Evolutionary conservation across 768 basidiomycete species (phyloP).

Genomic region (Nidularia pulvinata): DNA sequence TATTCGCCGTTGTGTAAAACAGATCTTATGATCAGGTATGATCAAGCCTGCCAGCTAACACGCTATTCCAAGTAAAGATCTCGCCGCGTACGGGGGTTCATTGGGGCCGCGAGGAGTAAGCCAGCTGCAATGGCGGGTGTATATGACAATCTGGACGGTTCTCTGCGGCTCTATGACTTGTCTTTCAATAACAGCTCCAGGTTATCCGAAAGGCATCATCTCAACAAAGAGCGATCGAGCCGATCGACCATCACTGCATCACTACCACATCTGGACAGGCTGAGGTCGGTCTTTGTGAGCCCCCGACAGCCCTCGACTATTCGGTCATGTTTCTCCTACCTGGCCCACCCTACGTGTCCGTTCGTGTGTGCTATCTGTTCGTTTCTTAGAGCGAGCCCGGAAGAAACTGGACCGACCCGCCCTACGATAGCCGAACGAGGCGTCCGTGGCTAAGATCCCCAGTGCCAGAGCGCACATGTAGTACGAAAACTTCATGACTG

Average conservation of each 20-base stretch:
- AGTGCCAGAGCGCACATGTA: not conserved
- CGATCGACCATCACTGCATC: not conserved
- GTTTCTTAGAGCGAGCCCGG: not conserved
- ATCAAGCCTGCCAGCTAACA: not conserved
- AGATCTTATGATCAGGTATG: not conserved
- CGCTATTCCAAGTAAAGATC: not conserved
- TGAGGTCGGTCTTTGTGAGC: conserved; percentile 24
- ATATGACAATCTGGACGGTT: too few relatives aligned
- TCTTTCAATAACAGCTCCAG: not conserved
- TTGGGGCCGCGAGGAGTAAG: too few relatives aligned
- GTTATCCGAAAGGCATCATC: not conserved
- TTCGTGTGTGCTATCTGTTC: too few relatives aligned
- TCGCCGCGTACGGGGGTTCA: not conserved
- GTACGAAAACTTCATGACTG: not conserved
- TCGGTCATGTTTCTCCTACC: conserved; percentile 3
- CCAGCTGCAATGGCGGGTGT: too few relatives aligned
- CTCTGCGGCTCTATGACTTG: not conserved
- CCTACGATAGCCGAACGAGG: too few relatives aligned
- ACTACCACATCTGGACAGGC: not conserved
- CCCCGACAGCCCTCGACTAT: conserved; percentile 19
- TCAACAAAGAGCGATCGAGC: not conserved
- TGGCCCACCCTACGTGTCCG: too few relatives aligned
- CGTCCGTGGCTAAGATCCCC: not conserved
- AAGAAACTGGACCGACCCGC: conserved; percentile 1
- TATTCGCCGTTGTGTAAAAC: not conserved